Percentiles rank a stretch among this genome's conserved stretches.
Evolutionary conservation across 2,329 filamentous ascomycete genomes (phyloP).

Genomic region (Paecilomyces niveus): DNA sequence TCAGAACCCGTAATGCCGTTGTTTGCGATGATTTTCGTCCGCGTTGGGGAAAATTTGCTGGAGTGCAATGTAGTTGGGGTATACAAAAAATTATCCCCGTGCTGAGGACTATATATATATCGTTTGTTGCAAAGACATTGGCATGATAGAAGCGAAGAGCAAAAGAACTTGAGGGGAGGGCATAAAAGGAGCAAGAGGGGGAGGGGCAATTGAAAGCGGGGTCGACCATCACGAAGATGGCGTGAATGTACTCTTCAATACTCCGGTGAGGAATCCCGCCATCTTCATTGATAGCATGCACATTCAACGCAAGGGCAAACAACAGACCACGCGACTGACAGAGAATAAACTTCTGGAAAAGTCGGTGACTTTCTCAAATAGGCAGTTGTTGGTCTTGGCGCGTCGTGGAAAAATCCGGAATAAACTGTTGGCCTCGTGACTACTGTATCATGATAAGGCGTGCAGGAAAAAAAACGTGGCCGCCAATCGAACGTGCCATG

Average conservation of each 20-base stretch:
- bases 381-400: background rate
- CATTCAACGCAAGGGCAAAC: background rate
- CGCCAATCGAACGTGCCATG: background rate
- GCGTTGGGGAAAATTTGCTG: too few relatives aligned
- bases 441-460: background rate
- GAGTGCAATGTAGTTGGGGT: too few relatives aligned
- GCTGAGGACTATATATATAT: too few relatives aligned
- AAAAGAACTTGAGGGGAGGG: background rate
- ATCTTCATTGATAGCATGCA: background rate
- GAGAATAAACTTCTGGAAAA: background rate
- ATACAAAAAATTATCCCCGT: too few relatives aligned
- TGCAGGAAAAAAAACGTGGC: background rate
- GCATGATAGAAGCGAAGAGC: background rate
- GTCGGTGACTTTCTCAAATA: background rate
- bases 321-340: background rate
- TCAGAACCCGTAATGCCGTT: too few relatives aligned
- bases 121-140: too few relatives aligned
- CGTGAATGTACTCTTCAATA: background rate
- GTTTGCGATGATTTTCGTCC: too few relatives aligned
- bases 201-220: background rate
- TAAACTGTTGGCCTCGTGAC: background rate
- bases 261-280: background rate
- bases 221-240: background rate
- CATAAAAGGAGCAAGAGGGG: background rate
- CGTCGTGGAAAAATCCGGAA: background rate